Conservation (phyloP, 2,329 filamentous ascomycete genomes). For the Ceratocystis variospora region DNA sequence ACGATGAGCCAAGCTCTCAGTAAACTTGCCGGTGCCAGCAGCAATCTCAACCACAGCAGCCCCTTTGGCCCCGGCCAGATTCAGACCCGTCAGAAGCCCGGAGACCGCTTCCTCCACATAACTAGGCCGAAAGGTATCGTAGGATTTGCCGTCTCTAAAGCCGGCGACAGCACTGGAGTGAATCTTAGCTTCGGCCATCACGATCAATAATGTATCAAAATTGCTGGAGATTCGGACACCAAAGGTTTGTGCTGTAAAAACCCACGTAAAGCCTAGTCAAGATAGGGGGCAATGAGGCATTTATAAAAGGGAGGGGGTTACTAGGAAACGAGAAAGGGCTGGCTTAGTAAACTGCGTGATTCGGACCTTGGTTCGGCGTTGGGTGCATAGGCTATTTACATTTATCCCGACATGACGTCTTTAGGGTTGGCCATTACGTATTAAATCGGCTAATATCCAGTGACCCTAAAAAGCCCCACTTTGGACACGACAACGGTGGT, state of each 20-base stretch:
- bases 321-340: too few species aligned
- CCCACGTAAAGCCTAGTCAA: not conserved
- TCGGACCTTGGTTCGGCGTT: not conserved
- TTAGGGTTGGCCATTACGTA: not conserved
- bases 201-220: not conserved
- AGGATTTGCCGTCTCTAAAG: constrained; percentile 49
- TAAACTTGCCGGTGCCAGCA: constrained; percentile 59
- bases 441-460: not conserved
- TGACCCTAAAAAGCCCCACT: not conserved
- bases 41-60: constrained; percentile 49
- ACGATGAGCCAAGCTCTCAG: constrained; percentile 44
- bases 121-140: constrained; percentile 55
- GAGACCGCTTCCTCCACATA: constrained; percentile 48
- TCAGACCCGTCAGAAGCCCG: constrained; percentile 42
- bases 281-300: not conserved
- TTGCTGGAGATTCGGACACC: not conserved
- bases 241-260: not conserved
- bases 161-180: constrained; percentile 41
- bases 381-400: not conserved
- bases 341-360: not conserved
- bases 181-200: constrained; percentile 31
- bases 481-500: not conserved
- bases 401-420: not conserved
- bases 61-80: constrained; percentile 33
- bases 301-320: too few species aligned